A percentile compares a stretch with the other conserved stretches of the same genome.
Conservation (phyloP, 164 flowering plant species). For the Vitis amurensis region DNA sequence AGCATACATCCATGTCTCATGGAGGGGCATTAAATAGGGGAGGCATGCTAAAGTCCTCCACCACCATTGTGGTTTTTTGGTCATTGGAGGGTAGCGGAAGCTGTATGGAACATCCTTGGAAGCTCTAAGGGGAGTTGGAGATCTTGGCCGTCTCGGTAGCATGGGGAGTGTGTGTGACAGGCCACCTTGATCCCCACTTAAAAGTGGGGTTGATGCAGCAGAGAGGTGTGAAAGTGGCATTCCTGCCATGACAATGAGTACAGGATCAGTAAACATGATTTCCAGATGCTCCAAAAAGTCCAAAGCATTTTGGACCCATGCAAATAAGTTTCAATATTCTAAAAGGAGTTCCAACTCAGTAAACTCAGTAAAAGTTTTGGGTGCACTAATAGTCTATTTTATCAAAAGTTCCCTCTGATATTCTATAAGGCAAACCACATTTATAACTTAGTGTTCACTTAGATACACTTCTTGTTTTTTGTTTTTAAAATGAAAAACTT, state of each 20-base stretch:
- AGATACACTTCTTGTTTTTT: too few relatives aligned
- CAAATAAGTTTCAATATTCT: too few relatives aligned
- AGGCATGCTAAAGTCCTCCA: constrained; percentile 90
- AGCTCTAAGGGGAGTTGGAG: constrained; percentile 42
- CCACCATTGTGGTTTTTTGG: constrained; percentile 80
- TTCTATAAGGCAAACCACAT: too few relatives aligned
- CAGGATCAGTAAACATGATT: not conserved
- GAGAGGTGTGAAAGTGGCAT: constrained; percentile 26
- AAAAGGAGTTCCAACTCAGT: too few relatives aligned
- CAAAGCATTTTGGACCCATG: not conserved
- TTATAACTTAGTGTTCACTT: too few relatives aligned
- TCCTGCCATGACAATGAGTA: constrained; percentile 7
- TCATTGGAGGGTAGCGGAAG: constrained; percentile 74
- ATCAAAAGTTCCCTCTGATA: too few relatives aligned
- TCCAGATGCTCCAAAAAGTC: not conserved
- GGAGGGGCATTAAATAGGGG: constrained; percentile 85
- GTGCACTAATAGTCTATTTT: too few relatives aligned
- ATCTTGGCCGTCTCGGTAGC: constrained; percentile 26
- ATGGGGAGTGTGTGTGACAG: constrained; percentile 30
- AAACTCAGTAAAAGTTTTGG: too few relatives aligned
- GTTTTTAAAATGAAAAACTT: too few relatives aligned
- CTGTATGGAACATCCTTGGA: constrained; percentile 67
- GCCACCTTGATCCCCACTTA: constrained; percentile 43
- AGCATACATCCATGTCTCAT: constrained; percentile 93
- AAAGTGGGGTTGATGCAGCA: constrained; percentile 35